Conservation (phyloP, 805 yeast genomes). For the Ogataea polymorpha region DNA sequence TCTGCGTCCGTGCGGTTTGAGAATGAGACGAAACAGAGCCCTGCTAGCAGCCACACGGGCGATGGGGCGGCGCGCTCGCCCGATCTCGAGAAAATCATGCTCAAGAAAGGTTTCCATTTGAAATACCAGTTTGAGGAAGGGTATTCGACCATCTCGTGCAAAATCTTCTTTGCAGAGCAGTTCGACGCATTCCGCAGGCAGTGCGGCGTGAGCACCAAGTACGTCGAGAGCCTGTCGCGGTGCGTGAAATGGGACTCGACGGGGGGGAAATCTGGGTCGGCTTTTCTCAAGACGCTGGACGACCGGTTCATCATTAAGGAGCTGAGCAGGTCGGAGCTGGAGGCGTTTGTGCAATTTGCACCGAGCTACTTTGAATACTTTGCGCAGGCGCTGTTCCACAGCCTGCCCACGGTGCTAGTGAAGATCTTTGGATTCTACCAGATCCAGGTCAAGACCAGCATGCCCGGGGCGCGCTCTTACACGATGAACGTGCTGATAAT, state of each 20-base stretch:
- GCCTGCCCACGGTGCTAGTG: slow-evolving; percentile 89
- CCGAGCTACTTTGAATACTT: slow-evolving; percentile 95
- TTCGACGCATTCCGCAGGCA: slow-evolving; percentile 89
- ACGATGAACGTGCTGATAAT: slow-evolving; percentile 89
- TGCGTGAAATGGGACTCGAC: slow-evolving; percentile 94
- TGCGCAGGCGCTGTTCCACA: slow-evolving; percentile 93
- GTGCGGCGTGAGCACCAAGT: slow-evolving; percentile 73
- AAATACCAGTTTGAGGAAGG: slow-evolving; percentile 91
- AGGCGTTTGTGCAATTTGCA: slow-evolving; percentile 91
- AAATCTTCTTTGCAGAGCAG: slow-evolving; percentile 92
- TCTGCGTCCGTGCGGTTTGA: slow-evolving; percentile 11
- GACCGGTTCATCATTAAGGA: slow-evolving; percentile 88
- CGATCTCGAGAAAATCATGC: slow-evolving; percentile 64
- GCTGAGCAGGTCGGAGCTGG: slow-evolving; percentile 81
- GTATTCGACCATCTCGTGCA: slow-evolving; percentile 78
- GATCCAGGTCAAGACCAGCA: slow-evolving; percentile 78
- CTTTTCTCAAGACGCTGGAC: slow-evolving; percentile 87
- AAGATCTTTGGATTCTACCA: slow-evolving; percentile 96
- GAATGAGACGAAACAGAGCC: neutral
- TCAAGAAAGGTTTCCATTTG: slow-evolving; percentile 83
- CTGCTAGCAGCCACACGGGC: slow-evolving; percentile 9
- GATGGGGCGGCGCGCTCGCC: slow-evolving; percentile 9
- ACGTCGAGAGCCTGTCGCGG: slow-evolving; percentile 84
- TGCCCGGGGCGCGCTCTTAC: slow-evolving; percentile 64
- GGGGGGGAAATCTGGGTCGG: slow-evolving; percentile 97